Evolutionary conservation across 768 basidiomycete species (phyloP).

Genomic region (Zangia roseola): DNA sequence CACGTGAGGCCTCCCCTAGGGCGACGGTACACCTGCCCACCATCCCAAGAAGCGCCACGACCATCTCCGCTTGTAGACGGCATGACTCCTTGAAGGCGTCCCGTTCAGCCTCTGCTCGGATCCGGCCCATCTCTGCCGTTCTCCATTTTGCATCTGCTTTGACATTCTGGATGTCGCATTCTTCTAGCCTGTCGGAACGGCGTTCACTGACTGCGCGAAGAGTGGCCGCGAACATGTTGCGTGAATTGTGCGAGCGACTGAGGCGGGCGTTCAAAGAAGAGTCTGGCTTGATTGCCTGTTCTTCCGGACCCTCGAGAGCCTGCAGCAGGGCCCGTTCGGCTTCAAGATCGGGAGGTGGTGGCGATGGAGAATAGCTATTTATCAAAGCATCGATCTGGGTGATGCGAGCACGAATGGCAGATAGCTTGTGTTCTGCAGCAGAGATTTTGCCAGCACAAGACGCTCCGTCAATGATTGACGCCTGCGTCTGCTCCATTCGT

Average conservation of each 20-base stretch:
- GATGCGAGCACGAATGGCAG: conserved; percentile 60
- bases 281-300: conserved; percentile 57
- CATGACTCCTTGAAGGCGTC: conserved; percentile 63
- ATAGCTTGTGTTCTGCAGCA: conserved; percentile 68
- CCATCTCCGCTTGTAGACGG: conserved; percentile 59
- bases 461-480: conserved; percentile 75
- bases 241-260: conserved; percentile 70
- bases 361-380: conserved; percentile 30
- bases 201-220: conserved; percentile 82
- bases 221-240: conserved; percentile 82
- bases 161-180: conserved; percentile 63
- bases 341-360: conserved; percentile 57
- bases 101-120: conserved; percentile 64
- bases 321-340: conserved; percentile 71
- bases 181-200: conserved; percentile 75
- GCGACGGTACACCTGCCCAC: conserved; percentile 75
- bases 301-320: conserved; percentile 68
- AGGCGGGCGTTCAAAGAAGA: conserved; percentile 59
- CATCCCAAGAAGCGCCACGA: conserved; percentile 76
- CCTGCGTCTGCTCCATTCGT: conserved; percentile 69
- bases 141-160: conserved; percentile 65
- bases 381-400: conserved; percentile 50
- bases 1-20: conserved; percentile 56
- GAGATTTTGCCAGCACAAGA: conserved; percentile 66
- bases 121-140: conserved; percentile 68